These are phyloP conservation scores for Tephrocybe sp. DNA, from an alignment of 768 basidiomycete species.

Conservation along the genomic window DNA sequence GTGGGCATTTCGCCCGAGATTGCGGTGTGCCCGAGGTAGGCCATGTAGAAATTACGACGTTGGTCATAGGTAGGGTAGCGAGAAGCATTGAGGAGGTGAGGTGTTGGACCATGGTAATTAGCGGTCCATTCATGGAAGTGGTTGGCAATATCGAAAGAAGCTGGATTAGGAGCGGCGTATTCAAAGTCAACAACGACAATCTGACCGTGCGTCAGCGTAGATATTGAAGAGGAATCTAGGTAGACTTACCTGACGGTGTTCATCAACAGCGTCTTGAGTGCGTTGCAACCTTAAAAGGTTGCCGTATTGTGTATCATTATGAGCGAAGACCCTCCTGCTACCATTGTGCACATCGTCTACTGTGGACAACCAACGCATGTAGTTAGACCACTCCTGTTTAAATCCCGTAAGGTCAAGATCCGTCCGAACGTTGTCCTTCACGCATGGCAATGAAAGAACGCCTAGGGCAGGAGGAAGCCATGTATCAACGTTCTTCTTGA, in stretches of 20 bases:
- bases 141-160: conserved; percentile 94
- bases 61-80: conserved; percentile 73
- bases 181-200: conserved; percentile 98
- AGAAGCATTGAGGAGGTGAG: conserved; percentile 60
- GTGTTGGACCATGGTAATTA: conserved; percentile 72
- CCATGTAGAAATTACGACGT: conserved; percentile 79
- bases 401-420: conserved; percentile 67
- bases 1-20: conserved; percentile 29
- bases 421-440: conserved; percentile 42
- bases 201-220: conserved; percentile 31
- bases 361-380: conserved; percentile 65
- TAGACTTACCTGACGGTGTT: conserved; percentile 69
- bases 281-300: conserved; percentile 78
- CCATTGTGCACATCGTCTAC: conserved; percentile 56
- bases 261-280: conserved; percentile 52
- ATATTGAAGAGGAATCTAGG: not conserved
- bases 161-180: conserved; percentile 90
- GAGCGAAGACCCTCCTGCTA: conserved; percentile 73
- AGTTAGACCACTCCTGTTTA: conserved; percentile 60
- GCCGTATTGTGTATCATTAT: conserved; percentile 97
- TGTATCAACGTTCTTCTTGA: conserved; percentile 60
- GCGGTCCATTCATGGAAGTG: conserved; percentile 98
- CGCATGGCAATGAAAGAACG: conserved; percentile 62
- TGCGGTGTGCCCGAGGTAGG: conserved; percentile 66
- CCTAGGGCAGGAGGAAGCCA: conserved; percentile 74